Conservation (phyloP, 1,284 basidiomycete genomes). For the Puccinia coronata region DNA sequence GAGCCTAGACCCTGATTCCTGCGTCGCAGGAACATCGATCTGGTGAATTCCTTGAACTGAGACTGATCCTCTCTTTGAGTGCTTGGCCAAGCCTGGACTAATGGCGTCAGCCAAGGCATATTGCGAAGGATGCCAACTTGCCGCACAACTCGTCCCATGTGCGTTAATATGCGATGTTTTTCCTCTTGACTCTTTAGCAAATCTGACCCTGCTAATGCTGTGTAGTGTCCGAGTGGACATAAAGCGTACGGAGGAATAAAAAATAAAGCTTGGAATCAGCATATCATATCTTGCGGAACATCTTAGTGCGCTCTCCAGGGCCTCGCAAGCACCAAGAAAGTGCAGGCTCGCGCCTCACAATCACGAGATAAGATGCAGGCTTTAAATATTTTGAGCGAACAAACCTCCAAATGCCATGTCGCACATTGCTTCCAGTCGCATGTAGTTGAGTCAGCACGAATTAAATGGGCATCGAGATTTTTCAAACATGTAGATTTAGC, state of each 20-base stretch:
- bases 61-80: conserved; percentile 25
- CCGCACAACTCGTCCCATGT: conserved; percentile 45
- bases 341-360: too few species aligned
- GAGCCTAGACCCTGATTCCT: conserved; percentile 29
- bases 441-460: not conserved
- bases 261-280: not conserved
- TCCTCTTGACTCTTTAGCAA: conserved; percentile 30
- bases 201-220: conserved; percentile 21
- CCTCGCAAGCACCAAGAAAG: not conserved
- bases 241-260: not conserved
- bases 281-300: not conserved
- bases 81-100: conserved; percentile 30
- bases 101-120: conserved; percentile 42
- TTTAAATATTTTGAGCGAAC: not conserved
- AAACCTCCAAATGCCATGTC: conserved; percentile 48
- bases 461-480: not conserved
- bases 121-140: conserved; percentile 48
- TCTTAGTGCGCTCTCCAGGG: not conserved
- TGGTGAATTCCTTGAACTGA: conserved; percentile 39
- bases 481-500: conserved; percentile 7
- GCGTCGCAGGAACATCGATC: conserved; percentile 39
- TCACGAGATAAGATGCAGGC: too few species aligned
- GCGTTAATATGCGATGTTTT: conserved; percentile 23
- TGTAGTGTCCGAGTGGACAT: not conserved
- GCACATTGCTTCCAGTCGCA: conserved; percentile 21